Evolutionary conservation across 345 rosid genomes (phyloP).

Genomic region (Citrus medica): DNA sequence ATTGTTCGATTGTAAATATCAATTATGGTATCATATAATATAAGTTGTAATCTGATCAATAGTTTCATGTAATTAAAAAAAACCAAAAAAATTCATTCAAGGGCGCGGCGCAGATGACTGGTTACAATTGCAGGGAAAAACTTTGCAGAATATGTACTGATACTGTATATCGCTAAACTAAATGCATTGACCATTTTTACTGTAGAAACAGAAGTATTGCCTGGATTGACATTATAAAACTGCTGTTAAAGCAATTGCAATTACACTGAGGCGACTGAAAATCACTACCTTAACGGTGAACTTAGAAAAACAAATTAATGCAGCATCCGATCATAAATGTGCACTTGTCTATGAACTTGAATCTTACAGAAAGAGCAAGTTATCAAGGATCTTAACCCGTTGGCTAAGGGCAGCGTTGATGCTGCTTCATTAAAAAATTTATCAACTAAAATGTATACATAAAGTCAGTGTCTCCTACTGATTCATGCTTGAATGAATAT

Average conservation of each 20-base stretch:
- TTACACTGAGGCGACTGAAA: neutral
- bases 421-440: neutral
- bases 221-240: neutral
- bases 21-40: rapidly evolving
- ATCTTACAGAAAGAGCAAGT: neutral
- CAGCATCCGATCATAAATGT: neutral
- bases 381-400: neutral
- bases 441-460: neutral
- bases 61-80: too few relatives aligned
- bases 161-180: neutral
- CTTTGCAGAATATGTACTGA: neutral
- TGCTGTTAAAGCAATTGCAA: neutral
- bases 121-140: neutral
- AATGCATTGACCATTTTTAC: too few relatives aligned
- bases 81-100: too few relatives aligned
- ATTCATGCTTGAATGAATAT: neutral
- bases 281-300: neutral
- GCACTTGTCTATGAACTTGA: neutral
- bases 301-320: neutral
- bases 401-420: neutral
- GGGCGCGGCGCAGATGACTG: neutral
- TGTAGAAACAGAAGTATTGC: neutral
- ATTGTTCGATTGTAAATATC: too few relatives aligned
- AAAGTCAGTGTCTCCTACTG: neutral
- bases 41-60: too few relatives aligned